Evolutionary conservation across 108 stramenopile genomes (phyloP), one percentile per base, ranked within the genome.

Genomic region (Cyclostephanos invisitatus): DNA sequence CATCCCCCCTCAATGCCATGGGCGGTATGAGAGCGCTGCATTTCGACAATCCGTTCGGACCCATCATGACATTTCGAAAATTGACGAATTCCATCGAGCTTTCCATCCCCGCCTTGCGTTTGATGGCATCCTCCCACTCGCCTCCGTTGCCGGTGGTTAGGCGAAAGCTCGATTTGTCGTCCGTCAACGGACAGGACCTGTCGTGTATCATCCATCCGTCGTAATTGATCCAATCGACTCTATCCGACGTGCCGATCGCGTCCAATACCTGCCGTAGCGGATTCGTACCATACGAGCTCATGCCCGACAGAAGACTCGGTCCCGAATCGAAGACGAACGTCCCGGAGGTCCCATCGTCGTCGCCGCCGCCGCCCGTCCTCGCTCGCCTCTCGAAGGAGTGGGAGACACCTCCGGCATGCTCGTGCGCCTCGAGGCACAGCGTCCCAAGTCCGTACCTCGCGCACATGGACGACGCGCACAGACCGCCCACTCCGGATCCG

Each of bases 261-360:
- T 96, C 92, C 68, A 94, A 68, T 6, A 96, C 81, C 80, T 94
- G 93, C 40, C 89, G 68, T 70, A 96, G 68, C 12, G 95, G 93
- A 70, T 96, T 96, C 47, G 89, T 90, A 1, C 89, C 73, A 25
- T 64, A 78, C 11, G 36, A 18, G 17, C 78, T 81, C 63, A 86
- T 71, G 12, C 89, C 89, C 12, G 78, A 77, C 24, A 90, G 67
- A n/a, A 90, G 64, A 29, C 84, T 85, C 2, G 89, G 89, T 2
- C 89, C 89, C 11, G 87, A 85, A 48, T 90, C 89, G 48, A 90
- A 90, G 10, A 61, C 25, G 67, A 90, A 89, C 22, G 85, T 82
- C 48, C n/a, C n/a, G n/a, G n/a, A n/a, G n/a, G n/a, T n/a, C n/a
- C n/a, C n/a, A n/a, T 65, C 49, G 37, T 21, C 35, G 9, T 10